phyloP scores from a whole-genome alignment of 768 basidiomycete genomes.

The Candolleomyces aberdarensis region DNA sequence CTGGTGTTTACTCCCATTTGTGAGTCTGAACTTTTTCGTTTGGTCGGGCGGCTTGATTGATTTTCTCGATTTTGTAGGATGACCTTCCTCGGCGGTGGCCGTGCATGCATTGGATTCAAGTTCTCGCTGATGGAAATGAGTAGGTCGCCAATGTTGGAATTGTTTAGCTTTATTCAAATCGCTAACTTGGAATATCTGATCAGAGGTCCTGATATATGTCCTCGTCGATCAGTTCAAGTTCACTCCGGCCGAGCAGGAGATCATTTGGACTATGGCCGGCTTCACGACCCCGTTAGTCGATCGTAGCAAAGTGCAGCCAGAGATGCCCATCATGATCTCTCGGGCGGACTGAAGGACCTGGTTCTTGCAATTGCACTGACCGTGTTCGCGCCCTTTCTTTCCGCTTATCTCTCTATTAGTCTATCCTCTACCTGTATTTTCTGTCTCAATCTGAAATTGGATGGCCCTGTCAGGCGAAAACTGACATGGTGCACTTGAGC shows the following conservation, averaged over 20 bases:
- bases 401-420: no score
- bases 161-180: neutral
- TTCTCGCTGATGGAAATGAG: slow-evolving; percentile 11
- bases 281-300: neutral
- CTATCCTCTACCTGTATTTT: no score
- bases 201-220: slow-evolving; percentile 20
- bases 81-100: slow-evolving; percentile 3
- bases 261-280: slow-evolving; percentile 13
- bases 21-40: neutral
- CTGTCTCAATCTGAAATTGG: no score
- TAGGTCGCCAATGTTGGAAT: neutral
- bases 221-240: slow-evolving; percentile 23
- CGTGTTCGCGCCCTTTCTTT: no score
- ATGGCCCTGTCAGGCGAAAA: neutral
- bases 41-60: neutral
- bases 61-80: neutral
- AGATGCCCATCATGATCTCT: neutral
- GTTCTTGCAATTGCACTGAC: no score
- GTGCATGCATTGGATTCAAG: slow-evolving; percentile 9
- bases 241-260: slow-evolving; percentile 16
- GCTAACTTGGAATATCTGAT: neutral
- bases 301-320: neutral
- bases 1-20: slow-evolving; percentile 19
- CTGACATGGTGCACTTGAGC: slow-evolving; percentile 23
- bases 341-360: neutral